Conservation (phyloP, 2,329 filamentous ascomycete genomes). For the Hypoxylon sp. region DNA sequence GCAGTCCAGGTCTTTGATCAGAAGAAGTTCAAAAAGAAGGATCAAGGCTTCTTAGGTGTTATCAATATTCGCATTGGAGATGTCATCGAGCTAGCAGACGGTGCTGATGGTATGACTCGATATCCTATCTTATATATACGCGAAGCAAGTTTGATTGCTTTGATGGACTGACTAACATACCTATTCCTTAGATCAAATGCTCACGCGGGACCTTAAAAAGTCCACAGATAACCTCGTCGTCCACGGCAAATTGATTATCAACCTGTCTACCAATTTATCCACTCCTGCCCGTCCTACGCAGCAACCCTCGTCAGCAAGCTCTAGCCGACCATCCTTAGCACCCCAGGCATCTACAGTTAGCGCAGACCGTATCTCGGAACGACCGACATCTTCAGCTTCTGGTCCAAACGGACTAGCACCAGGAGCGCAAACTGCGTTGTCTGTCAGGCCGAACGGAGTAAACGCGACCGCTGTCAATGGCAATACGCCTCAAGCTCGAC, state of each 20-base stretch:
- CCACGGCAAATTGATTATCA: slow-evolving; percentile 97
- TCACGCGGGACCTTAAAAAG: slow-evolving; percentile 96
- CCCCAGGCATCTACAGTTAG: slow-evolving; percentile 63
- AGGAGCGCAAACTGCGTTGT: slow-evolving; percentile 59
- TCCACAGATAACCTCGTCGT: slow-evolving; percentile 98
- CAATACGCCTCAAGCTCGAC: slow-evolving; percentile 58
- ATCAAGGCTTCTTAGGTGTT: slow-evolving; percentile 96
- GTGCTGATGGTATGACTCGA: slow-evolving; percentile 82
- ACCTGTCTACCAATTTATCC: slow-evolving; percentile 90
- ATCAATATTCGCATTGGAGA: slow-evolving; percentile 97
- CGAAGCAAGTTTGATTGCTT: neutral
- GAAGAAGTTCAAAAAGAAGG: slow-evolving; percentile 99
- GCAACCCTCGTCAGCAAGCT: slow-evolving; percentile 57
- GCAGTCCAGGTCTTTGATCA: slow-evolving; percentile 99
- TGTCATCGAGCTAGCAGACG: slow-evolving; percentile 89
- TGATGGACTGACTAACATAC: slow-evolving; percentile 45
- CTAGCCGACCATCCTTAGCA: slow-evolving; percentile 63
- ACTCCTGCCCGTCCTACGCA: slow-evolving; percentile 70
- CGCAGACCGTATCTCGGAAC: slow-evolving; percentile 62
- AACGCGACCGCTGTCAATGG: slow-evolving; percentile 58
- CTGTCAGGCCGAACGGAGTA: slow-evolving; percentile 65
- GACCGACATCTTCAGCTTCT: slow-evolving; percentile 69
- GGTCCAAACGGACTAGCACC: slow-evolving; percentile 62
- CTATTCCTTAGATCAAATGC: slow-evolving; percentile 88
- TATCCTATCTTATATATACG: neutral